These are phyloP conservation scores for Millerozyma miso DNA, from an alignment of 805 yeast genomes.

Conservation along the genomic window DNA sequence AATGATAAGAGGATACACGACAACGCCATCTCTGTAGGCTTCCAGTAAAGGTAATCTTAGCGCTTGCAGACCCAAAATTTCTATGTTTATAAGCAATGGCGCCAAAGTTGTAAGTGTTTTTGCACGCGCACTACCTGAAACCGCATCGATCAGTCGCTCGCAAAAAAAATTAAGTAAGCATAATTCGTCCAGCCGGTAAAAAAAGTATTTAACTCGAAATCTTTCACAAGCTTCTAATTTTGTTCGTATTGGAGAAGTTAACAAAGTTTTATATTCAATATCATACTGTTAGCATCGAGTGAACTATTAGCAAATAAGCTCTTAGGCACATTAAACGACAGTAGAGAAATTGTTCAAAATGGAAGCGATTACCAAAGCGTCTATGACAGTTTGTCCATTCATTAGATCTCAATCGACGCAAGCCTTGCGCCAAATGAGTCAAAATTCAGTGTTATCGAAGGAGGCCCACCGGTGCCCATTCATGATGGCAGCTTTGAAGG, in stretches of 20 bases:
- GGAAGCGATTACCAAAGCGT: conserved; percentile 77
- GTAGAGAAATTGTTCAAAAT: conserved; percentile 30
- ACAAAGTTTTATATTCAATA: too few species aligned
- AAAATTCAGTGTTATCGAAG: conserved; percentile 40
- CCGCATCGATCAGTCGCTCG: background rate
- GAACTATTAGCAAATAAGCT: background rate
- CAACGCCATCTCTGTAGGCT: too few species aligned
- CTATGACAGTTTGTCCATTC: conserved; percentile 81
- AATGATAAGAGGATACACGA: too few species aligned
- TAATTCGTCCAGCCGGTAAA: conserved; percentile 49
- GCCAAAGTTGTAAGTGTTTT: background rate
- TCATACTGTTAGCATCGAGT: too few species aligned
- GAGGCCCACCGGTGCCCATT: conserved; percentile 85
- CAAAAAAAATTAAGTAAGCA: background rate
- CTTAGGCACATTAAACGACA: background rate
- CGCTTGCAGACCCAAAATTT: too few species aligned
- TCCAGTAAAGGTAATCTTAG: too few species aligned
- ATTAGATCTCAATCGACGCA: conserved; percentile 58
- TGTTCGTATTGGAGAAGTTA: background rate
- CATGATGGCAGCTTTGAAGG: conserved; percentile 72
- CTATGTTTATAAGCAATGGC: too few species aligned
- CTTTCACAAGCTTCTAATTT: conserved; percentile 36
- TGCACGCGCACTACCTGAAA: background rate
- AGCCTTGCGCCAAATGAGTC: conserved; percentile 55
- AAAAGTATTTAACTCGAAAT: conserved; percentile 51